Conservation (phyloP, 108 stramenopile species). For the Nitzschia sp. region DNA sequence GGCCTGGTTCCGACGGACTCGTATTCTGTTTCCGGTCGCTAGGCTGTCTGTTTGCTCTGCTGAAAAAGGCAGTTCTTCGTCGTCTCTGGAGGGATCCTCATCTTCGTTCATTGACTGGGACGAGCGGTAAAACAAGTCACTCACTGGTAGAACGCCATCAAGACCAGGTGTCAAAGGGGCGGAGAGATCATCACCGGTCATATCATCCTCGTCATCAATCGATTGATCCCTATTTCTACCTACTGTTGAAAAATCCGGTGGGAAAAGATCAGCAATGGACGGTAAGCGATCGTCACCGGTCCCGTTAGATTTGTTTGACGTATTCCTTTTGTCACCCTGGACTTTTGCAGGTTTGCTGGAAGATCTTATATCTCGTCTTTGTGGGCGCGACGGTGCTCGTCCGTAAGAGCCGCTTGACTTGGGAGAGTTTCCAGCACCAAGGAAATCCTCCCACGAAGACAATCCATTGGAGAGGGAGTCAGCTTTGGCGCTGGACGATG, state of each 20-base stretch:
- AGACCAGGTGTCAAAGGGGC: slow-evolving; percentile 23
- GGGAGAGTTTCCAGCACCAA: slow-evolving; percentile 16
- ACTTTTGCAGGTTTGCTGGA: no score
- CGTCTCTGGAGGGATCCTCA: slow-evolving; percentile 17
- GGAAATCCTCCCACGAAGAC: slow-evolving; percentile 58
- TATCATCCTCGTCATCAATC: not conserved
- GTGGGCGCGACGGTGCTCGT: not conserved
- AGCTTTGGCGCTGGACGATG: not conserved
- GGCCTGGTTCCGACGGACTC: slow-evolving; percentile 29
- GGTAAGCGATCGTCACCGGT: slow-evolving; percentile 25
- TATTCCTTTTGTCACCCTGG: no score
- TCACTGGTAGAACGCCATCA: slow-evolving; percentile 76
- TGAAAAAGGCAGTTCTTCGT: slow-evolving; percentile 51
- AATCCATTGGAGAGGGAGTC: slow-evolving; percentile 18
- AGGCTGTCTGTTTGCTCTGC: slow-evolving; percentile 35
- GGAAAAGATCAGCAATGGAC: slow-evolving; percentile 44
- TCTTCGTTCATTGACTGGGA: slow-evolving; percentile 30
- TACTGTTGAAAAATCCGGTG: slow-evolving; percentile 30
- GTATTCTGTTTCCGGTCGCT: slow-evolving; percentile 27
- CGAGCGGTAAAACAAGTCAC: slow-evolving; percentile 77
- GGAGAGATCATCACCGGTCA: not conserved
- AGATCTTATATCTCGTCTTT: not conserved
- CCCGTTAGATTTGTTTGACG: no score
- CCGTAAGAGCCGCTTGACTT: not conserved
- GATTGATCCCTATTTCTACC: not conserved